Percentiles rank a stretch among this genome's conserved stretches.
Conservation (phyloP, 2,329 filamentous ascomycete genomes). For the Colletotrichum nymphaeae region DNA sequence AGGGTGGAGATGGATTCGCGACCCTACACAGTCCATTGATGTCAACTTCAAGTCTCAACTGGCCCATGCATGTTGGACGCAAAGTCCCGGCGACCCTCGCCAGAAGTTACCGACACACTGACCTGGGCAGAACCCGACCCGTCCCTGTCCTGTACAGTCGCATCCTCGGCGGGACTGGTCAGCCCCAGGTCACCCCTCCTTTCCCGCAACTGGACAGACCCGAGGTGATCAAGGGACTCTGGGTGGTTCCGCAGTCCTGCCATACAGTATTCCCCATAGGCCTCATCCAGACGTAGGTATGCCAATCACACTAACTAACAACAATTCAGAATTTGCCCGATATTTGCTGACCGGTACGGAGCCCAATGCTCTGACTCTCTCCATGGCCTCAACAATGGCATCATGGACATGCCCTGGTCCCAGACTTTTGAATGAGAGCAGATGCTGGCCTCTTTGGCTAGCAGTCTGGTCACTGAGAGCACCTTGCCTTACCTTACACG, state of each 20-base stretch:
- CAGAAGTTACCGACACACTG: not conserved
- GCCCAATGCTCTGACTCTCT: not conserved
- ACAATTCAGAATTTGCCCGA: not conserved
- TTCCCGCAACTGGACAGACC: not conserved
- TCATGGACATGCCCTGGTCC: not conserved
- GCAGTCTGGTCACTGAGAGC: not conserved
- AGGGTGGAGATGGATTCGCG: not conserved
- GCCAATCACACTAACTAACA: not conserved
- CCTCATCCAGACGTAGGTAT: not conserved
- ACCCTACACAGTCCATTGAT: not conserved
- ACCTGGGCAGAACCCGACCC: not conserved
- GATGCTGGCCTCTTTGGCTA: not conserved
- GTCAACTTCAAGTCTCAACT: not conserved
- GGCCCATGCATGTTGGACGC: not conserved
- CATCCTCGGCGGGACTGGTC: not conserved
- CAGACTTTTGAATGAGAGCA: not conserved
- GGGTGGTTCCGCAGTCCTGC: not conserved
- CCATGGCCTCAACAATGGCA: constrained; percentile 4
- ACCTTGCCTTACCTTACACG: not conserved
- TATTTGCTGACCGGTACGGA: not conserved
- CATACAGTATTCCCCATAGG: not conserved
- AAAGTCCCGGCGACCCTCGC: not conserved
- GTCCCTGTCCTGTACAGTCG: not conserved
- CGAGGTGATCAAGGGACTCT: not conserved
- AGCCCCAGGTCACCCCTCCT: not conserved